Evolutionary conservation across 2,329 filamentous ascomycete species (phyloP).

Genomic region (Coccinonectria pachysandricola): DNA sequence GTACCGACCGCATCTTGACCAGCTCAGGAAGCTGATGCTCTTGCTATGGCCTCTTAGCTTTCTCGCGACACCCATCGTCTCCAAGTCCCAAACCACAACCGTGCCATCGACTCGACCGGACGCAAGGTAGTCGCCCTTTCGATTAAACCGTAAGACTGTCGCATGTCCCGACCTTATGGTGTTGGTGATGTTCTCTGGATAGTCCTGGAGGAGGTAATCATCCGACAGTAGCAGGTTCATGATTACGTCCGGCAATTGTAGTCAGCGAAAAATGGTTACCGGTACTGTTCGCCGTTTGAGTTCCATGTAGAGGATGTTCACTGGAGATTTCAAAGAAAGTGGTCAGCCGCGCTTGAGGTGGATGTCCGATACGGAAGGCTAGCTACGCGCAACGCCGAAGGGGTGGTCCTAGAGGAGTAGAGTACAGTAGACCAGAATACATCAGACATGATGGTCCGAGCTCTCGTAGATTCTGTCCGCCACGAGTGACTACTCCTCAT

Average conservation of each 20-base stretch:
- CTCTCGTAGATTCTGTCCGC: slow-evolving; percentile 6
- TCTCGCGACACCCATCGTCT: slow-evolving; percentile 91
- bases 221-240: slow-evolving; percentile 54
- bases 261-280: slow-evolving; percentile 1
- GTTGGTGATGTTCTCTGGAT: slow-evolving; percentile 80
- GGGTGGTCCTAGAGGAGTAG: slow-evolving; percentile 9
- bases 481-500: slow-evolving; percentile 19
- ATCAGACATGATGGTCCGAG: slow-evolving; percentile 9
- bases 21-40: slow-evolving; percentile 89
- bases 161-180: slow-evolving; percentile 66
- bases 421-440: not conserved
- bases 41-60: slow-evolving; percentile 89
- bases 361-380: slow-evolving; percentile 25
- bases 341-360: slow-evolving; percentile 15
- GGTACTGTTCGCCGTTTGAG: slow-evolving; percentile 11
- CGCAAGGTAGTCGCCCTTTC: slow-evolving; percentile 86
- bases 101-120: slow-evolving; percentile 91
- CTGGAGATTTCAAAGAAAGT: slow-evolving; percentile 10
- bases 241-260: slow-evolving; percentile 2
- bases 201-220: slow-evolving; percentile 63
- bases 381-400: slow-evolving; percentile 5
- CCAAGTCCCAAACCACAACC: slow-evolving; percentile 91
- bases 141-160: slow-evolving; percentile 74
- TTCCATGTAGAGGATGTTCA: slow-evolving; percentile 9
- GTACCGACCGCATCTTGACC: slow-evolving; percentile 86